Base-by-base conservation (phyloP, 169 alveolate genomes). In the Eimeria zaria region DNA sequence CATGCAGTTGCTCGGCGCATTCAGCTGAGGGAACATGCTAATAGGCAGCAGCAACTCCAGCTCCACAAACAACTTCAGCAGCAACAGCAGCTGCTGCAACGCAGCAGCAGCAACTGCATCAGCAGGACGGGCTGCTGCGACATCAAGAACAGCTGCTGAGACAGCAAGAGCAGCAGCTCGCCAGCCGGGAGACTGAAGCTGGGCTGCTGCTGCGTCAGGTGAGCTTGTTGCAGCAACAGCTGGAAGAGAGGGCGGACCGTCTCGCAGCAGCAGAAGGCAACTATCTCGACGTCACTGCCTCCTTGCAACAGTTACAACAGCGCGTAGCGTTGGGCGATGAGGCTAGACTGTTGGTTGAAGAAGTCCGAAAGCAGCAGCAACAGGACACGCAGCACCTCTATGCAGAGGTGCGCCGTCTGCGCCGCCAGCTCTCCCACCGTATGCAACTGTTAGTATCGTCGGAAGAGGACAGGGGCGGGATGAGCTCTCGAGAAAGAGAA, bases 71-170 rank as follows among this genome's bases (percentile, higher is more conserved):
- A 87, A 55, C 93, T 87, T 58, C 93, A 87, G 36, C 93, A 87
- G 64, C 93, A 87, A 71, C 93, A 87, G 93, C 93, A 87, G 93
- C 64, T 87, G 83, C 80, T 87, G 93, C 83, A 87, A 30, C 93
- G 93, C 93, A 87, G 83, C 93, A 87, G n/a, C 93, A 87, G 81
- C 93, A 87, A 71, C 80, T 87, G 67, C 93, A 87, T 64, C 93
- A 87, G 93, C 93, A 87, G 60, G 83, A 87, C 16, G 81, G 83
- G 44, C 48, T 87, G 93, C 64, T 87, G 80, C 93, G 93, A 48
- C 93, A 87, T 33, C 93, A 87, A 36, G 93, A 87, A 62, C 93
- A 87, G 44, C 55, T 87, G 81, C 83, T 87, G 58, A 46, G 93
- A 83, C 83, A 87, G 93, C 93, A 87, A 55, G 93, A 87, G 30